Conservation (phyloP, 2,329 filamentous ascomycete genomes). For the Xylaria sp. region DNA sequence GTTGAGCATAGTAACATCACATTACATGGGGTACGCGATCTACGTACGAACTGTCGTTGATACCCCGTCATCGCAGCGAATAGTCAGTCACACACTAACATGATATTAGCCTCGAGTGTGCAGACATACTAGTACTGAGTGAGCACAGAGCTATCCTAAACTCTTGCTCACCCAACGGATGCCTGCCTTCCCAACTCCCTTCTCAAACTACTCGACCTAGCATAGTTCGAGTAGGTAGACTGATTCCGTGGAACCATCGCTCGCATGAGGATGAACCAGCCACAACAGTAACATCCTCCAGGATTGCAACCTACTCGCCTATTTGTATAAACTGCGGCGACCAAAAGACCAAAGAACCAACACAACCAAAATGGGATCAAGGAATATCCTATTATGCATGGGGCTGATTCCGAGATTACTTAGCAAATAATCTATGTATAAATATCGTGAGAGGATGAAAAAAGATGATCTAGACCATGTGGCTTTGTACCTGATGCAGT, state of each 20-base stretch:
- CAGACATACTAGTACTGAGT: background rate
- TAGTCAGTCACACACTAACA: background rate
- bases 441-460: too few species aligned
- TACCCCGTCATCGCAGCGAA: background rate
- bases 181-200: too few species aligned
- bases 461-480: too few species aligned
- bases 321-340: background rate
- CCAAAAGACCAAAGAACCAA: background rate
- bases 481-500: too few species aligned
- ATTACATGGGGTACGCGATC: too few species aligned
- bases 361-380: background rate
- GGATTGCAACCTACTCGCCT: background rate
- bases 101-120: too few species aligned
- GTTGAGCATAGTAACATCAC: background rate
- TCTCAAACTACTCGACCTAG: too few species aligned
- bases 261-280: background rate
- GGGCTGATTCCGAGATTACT: background rate
- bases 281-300: conserved; percentile 6
- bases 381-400: background rate
- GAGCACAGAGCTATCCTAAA: too few species aligned
- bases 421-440: too few species aligned
- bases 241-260: background rate
- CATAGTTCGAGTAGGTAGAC: too few species aligned
- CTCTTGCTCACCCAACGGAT: too few species aligned
- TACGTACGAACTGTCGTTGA: too few species aligned